phyloP scores from a whole-genome alignment of 2,329 filamentous ascomycete species.

The Hypocreales sp. region DNA sequence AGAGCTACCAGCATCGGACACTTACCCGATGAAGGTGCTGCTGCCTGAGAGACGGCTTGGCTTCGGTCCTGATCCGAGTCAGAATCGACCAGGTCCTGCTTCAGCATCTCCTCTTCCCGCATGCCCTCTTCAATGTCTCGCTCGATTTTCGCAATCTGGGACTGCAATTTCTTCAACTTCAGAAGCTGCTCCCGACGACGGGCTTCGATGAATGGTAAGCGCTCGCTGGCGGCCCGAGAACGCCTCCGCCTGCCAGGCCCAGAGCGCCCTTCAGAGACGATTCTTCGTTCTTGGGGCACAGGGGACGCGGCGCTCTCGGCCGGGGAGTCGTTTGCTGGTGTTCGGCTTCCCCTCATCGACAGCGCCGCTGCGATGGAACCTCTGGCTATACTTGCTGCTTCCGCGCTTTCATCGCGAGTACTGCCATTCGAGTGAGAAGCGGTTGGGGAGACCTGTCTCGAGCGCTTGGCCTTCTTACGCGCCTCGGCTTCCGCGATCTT shows the following conservation, averaged over 20 bases:
- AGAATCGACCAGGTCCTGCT: conserved; percentile 10
- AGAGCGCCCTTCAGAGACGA: no score
- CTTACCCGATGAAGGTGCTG: conserved; percentile 4
- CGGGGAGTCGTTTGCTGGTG: background rate
- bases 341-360: background rate
- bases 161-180: conserved; percentile 29
- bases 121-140: conserved; percentile 27
- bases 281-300: background rate
- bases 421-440: conserved; percentile 9
- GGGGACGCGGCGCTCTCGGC: background rate
- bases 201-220: conserved; percentile 20
- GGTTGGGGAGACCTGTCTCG: conserved; percentile 15
- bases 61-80: conserved; percentile 7
- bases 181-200: conserved; percentile 22
- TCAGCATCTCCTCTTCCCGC: conserved; percentile 17
- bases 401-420: conserved; percentile 11
- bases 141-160: conserved; percentile 30
- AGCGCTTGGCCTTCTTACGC: conserved; percentile 28
- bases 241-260: conserved; percentile 9
- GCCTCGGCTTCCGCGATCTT: conserved; percentile 44
- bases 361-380: background rate
- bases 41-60: no score
- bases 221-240: conserved; percentile 18
- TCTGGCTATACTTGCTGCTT: conserved; percentile 3
- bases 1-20: background rate